Percentiles rank a stretch among this genome's conserved stretches.
Conservation (phyloP, 2,329 filamentous ascomycete genomes). For the Colletotrichum sp. region DNA sequence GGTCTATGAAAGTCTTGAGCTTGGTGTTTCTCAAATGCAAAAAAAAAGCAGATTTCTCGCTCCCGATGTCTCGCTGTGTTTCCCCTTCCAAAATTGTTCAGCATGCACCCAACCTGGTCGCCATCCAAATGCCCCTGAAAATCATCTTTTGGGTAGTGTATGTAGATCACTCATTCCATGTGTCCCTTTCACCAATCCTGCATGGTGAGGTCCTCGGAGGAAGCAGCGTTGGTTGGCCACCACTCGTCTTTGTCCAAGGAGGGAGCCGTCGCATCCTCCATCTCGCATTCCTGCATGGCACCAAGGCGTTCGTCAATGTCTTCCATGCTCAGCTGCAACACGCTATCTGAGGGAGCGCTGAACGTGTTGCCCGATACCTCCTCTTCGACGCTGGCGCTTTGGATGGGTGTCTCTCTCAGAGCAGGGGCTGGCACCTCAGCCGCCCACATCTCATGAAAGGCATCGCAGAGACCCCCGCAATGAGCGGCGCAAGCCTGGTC, state of each 20-base stretch:
- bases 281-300: neutral
- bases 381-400: neutral
- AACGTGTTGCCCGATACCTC: neutral
- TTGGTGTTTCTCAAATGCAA: neutral
- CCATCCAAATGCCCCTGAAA: neutral
- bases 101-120: neutral
- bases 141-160: neutral
- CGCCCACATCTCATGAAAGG: fast-evolving
- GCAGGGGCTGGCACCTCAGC: neutral
- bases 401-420: neutral
- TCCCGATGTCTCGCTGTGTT: neutral
- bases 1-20: neutral
- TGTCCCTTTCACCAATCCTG: neutral
- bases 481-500: neutral
- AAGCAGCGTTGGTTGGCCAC: fast-evolving
- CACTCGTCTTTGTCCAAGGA: neutral
- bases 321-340: neutral
- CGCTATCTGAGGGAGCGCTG: neutral
- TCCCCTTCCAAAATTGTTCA: neutral
- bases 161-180: neutral
- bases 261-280: neutral
- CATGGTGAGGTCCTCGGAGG: neutral
- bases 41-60: neutral
- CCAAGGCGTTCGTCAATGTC: neutral
- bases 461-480: neutral